phyloP scores from a whole-genome alignment of 2,329 filamentous ascomycete species.

The Stemphylium lycopersici region DNA sequence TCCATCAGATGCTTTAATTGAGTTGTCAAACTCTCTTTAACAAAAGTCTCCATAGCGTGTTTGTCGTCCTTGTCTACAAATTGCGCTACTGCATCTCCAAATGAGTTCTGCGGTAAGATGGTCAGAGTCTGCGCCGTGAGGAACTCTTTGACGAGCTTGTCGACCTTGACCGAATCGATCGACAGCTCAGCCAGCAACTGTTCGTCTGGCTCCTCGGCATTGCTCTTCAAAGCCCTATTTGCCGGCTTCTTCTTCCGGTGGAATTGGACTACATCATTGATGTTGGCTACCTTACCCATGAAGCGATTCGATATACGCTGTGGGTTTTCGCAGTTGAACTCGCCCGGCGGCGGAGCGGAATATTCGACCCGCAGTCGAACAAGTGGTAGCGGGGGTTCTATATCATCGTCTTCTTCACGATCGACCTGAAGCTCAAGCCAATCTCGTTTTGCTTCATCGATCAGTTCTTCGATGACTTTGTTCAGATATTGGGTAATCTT shows the following conservation, averaged over 20 bases:
- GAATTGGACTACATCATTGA: conserved; percentile 91
- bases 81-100: conserved; percentile 89
- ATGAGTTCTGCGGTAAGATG: conserved; percentile 89
- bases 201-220: conserved; percentile 67
- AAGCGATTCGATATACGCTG: conserved; percentile 96
- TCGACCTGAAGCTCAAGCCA: conserved; percentile 76
- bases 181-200: conserved; percentile 65
- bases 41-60: conserved; percentile 72
- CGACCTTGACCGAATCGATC: conserved; percentile 82
- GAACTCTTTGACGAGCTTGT: conserved; percentile 86
- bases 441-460: conserved; percentile 78
- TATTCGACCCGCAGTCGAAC: conserved; percentile 92
- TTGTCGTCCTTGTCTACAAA: conserved; percentile 97
- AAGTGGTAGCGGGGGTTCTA: conserved; percentile 76
- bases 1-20: conserved; percentile 54
- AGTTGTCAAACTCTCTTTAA: conserved; percentile 51
- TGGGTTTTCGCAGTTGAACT: conserved; percentile 91
- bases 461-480: conserved; percentile 81
- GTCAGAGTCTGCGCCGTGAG: conserved; percentile 86
- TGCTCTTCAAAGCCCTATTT: conserved; percentile 55
- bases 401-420: conserved; percentile 59
- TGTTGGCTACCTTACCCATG: conserved; percentile 86
- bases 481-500: conserved; percentile 80
- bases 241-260: conserved; percentile 80
- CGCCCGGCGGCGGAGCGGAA: conserved; percentile 80